A percentile compares a stretch with the other conserved stretches of the same genome.
Evolutionary conservation across 768 basidiomycete genomes (phyloP).

Genomic region (Russula griseocarnosa): DNA sequence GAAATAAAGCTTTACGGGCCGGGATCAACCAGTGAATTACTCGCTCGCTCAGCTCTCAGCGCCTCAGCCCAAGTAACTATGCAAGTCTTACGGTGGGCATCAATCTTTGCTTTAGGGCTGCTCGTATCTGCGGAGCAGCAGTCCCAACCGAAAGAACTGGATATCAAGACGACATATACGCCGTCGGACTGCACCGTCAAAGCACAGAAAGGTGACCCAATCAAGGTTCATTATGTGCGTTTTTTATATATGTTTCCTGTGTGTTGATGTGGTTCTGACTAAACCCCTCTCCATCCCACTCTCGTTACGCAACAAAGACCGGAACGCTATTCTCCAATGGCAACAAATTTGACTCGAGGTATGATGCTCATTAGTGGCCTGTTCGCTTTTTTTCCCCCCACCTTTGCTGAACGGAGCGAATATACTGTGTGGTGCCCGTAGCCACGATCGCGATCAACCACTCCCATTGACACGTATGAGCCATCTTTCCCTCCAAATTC

Average conservation of each 20-base stretch:
- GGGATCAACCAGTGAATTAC: slow-evolving; percentile 15
- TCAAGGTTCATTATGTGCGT: slow-evolving; percentile 77
- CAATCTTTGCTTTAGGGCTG: slow-evolving; percentile 46
- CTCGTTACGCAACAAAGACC: slow-evolving; percentile 51
- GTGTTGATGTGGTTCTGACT: background rate
- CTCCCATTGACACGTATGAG: slow-evolving; percentile 72
- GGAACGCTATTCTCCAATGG: slow-evolving; percentile 75
- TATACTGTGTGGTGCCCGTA: slow-evolving; percentile 34
- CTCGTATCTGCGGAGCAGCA: slow-evolving; percentile 44
- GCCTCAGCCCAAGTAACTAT: too few relatives aligned
- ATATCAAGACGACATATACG: slow-evolving; percentile 56
- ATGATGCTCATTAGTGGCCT: slow-evolving; percentile 24
- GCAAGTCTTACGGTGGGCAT: slow-evolving; percentile 49
- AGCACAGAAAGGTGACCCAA: slow-evolving; percentile 56
- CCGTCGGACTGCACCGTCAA: slow-evolving; percentile 55
- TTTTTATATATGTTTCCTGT: slow-evolving; percentile 15
- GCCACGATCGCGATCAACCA: slow-evolving; percentile 68
- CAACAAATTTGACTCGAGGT: slow-evolving; percentile 89
- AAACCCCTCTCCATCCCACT: slow-evolving; percentile 2
- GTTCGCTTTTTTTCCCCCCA: background rate
- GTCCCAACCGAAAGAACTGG: slow-evolving; percentile 48
- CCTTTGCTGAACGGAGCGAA: background rate
- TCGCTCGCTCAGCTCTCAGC: too few relatives aligned
- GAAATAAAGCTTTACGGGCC: background rate
- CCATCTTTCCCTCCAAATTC: background rate